These are phyloP conservation scores for Paecilomyces fulvus DNA, from an alignment of 2,329 filamentous ascomycete genomes.

Conservation along the genomic window DNA sequence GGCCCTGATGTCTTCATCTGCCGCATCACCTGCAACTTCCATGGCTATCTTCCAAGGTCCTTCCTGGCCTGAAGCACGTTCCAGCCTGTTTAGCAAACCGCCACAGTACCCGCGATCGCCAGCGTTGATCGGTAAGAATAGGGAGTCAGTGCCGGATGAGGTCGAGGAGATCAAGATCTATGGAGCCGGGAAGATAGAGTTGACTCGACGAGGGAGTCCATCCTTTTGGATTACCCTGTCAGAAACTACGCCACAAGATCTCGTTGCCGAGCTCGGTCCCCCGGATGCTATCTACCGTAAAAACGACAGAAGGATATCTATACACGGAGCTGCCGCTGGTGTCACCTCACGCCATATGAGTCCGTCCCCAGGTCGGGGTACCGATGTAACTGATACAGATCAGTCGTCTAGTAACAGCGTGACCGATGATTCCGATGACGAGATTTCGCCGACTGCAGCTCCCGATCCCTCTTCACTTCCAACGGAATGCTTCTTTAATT, in stretches of 20 bases:
- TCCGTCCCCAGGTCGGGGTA: conserved; percentile 25
- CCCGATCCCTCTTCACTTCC: conserved; percentile 49
- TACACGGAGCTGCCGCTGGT: conserved; percentile 48
- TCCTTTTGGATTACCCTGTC: conserved; percentile 67
- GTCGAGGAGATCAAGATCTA: conserved; percentile 71
- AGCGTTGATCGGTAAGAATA: conserved; percentile 58
- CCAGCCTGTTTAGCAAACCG: conserved; percentile 64
- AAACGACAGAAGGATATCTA: conserved; percentile 78
- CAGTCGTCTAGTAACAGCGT: conserved; percentile 64
- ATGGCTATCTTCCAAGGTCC: conserved; percentile 88
- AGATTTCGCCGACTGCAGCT: conserved; percentile 46
- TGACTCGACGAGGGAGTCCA: conserved; percentile 61
- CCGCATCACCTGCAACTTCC: conserved; percentile 66
- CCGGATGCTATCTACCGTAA: conserved; percentile 92
- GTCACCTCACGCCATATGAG: conserved; percentile 25
- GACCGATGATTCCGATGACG: conserved; percentile 60
- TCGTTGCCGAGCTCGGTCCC: conserved; percentile 82
- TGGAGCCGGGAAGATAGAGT: conserved; percentile 68
- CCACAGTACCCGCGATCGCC: conserved; percentile 68
- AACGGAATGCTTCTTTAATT: conserved; percentile 79
- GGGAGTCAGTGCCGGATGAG: conserved; percentile 79
- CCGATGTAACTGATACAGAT: conserved; percentile 56
- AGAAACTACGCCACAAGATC: conserved; percentile 83
- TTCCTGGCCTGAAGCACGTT: conserved; percentile 80
- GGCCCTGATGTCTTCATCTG: conserved; percentile 69